Conservation (phyloP, 2,329 filamentous ascomycete genomes). For the Paecilomyces niveus region DNA sequence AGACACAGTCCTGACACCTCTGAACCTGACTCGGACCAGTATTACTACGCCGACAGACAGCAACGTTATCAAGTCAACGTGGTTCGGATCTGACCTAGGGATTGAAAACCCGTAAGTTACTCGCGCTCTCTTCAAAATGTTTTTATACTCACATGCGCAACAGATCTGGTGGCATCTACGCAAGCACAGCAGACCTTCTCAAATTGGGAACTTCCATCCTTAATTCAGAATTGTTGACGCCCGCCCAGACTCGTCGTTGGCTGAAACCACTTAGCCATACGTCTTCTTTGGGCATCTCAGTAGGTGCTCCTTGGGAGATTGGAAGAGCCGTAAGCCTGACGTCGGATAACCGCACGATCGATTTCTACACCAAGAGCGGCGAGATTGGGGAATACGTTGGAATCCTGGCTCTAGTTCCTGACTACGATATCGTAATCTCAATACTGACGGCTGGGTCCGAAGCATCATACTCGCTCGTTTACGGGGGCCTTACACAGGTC, state of each 20-base stretch:
- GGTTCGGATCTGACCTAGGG: background rate
- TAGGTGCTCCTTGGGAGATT: slow-evolving; percentile 35
- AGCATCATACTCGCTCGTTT: background rate
- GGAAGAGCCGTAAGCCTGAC: slow-evolving; percentile 9
- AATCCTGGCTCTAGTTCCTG: slow-evolving; percentile 4
- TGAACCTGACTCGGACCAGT: slow-evolving; percentile 17
- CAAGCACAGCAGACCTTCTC: slow-evolving; percentile 28
- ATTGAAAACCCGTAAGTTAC: background rate
- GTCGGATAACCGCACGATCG: slow-evolving; percentile 17
- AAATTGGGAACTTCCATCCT: slow-evolving; percentile 33
- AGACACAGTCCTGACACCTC: slow-evolving; percentile 23
- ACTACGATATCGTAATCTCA: slow-evolving; percentile 5
- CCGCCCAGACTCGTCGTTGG: slow-evolving; percentile 31
- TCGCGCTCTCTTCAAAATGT: background rate
- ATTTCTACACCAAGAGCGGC: slow-evolving; percentile 25
- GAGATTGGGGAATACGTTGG: slow-evolving; percentile 1
- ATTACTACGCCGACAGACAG: background rate
- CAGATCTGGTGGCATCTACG: slow-evolving; percentile 26
- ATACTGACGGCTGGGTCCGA: background rate
- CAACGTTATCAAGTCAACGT: background rate
- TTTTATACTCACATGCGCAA: background rate
- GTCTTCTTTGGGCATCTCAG: slow-evolving; percentile 21
- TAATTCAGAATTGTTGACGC: slow-evolving; percentile 26
- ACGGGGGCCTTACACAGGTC: background rate
- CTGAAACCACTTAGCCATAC: slow-evolving; percentile 35